A percentile compares a stretch with the other conserved stretches of the same genome.
Conservation (phyloP, 2,329 filamentous ascomycete species). For the Phaeosphaeriaceae sp. region DNA sequence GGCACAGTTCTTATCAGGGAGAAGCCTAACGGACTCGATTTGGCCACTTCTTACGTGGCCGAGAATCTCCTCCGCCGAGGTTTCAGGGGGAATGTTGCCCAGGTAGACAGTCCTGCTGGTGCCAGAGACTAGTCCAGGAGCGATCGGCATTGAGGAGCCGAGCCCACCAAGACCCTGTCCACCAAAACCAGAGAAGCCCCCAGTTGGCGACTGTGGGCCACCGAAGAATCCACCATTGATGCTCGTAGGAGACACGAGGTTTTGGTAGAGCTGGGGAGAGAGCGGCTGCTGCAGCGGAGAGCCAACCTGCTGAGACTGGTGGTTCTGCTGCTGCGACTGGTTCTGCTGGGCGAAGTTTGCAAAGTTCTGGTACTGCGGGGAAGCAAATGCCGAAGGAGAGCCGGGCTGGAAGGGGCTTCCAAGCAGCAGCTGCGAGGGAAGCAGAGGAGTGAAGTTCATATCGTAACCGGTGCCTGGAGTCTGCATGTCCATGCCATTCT, state of each 20-base stretch:
- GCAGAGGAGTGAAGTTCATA: constrained; percentile 97
- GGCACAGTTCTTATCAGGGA: constrained; percentile 99
- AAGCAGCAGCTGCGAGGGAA: constrained; percentile 92
- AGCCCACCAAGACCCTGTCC: constrained; percentile 68
- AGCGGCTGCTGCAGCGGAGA: constrained; percentile 75
- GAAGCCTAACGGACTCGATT: constrained; percentile 96
- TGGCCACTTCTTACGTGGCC: constrained; percentile 96
- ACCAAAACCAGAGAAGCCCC: constrained; percentile 70
- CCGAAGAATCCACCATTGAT: constrained; percentile 82
- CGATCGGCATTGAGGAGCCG: constrained; percentile 76
- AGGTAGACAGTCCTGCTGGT: constrained; percentile 97
- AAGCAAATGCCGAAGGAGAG: constrained; percentile 87
- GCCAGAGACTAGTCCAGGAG: constrained; percentile 81
- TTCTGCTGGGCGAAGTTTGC: constrained; percentile 66
- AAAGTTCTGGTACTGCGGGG: constrained; percentile 88
- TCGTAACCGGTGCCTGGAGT: constrained; percentile 90
- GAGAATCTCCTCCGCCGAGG: constrained; percentile 93
- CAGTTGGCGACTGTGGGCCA: constrained; percentile 84
- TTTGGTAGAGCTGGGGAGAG: constrained; percentile 83
- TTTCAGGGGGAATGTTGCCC: constrained; percentile 98
- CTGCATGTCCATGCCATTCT: constrained; percentile 74
- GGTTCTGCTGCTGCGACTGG: constrained; percentile 68
- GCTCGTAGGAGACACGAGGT: constrained; percentile 83
- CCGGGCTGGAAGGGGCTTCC: constrained; percentile 97
- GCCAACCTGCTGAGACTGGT: constrained; percentile 67